Base-by-base conservation (phyloP, 164 flowering plant genomes). In the Chimonanthus praecox region DNA sequence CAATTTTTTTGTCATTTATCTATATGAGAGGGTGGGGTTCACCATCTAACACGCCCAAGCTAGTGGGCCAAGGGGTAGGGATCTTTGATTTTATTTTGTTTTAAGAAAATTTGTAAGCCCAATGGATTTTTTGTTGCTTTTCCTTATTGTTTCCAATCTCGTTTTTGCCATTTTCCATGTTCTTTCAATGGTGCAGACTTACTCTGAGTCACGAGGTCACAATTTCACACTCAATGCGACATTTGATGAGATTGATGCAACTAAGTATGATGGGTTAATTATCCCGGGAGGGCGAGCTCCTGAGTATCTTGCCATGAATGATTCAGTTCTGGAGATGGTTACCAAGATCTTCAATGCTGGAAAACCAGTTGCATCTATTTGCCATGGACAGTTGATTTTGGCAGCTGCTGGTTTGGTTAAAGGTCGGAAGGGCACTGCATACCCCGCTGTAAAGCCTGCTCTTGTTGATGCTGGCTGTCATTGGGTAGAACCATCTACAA, bases 231-330 rank as follows among this genome's bases (percentile, higher is more conserved):
- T 96, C n/a, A 94, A 92, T 86, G 99, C 97, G 9, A 85, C 95
- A 7, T 92, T 94, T 82, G 92, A 87, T 78, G 93, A 90, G 70
- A 81, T 89, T 60, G 89, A 94, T 9, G 83, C 82, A 68, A 82
- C 73, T 78, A 84, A 83, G 45, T 96, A 94, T 77, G 95, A 94
- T 86, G 99, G 98, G 7, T 73, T 96, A 78, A 64, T 92, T n/a
- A 74, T 96, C 63, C 97, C 97, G 7, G 99, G 98, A 71, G 99
- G 98, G 65, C 85, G 97, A 58, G 89, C 99, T 49, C 97, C 98
- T 7, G 99, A 96, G 75, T 96, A 96, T 82, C 97, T 93, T 68
- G 90, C 98, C 20, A 80, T 88, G 83, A 75, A 94, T 79, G 83
- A 82, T 74, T 86, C 91, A 74, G 94, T 96, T 62, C 21, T 85